Percentiles rank a stretch among this genome's conserved stretches.
phyloP scores from a whole-genome alignment of 1,139 yeast genomes.

The Magnusiomyces tetraspermus region DNA sequence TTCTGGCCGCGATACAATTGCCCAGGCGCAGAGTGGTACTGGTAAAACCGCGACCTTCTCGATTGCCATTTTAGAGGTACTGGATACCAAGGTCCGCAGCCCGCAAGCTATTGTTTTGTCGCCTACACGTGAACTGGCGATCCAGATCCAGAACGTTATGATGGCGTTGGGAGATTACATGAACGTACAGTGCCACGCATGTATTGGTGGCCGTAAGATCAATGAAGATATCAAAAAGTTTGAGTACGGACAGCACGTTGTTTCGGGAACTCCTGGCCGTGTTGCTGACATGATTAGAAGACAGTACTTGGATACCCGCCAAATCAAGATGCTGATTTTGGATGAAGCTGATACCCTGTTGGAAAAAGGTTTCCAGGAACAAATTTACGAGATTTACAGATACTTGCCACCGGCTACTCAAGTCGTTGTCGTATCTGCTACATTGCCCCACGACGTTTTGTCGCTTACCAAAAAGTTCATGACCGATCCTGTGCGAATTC shows the following conservation, averaged over 20 bases:
- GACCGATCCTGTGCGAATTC: conserved; percentile 94
- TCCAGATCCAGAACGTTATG: conserved; percentile 95
- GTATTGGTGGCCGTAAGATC: conserved; percentile 96
- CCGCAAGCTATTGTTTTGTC: conserved; percentile 84
- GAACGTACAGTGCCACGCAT: conserved; percentile 91
- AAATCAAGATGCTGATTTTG: conserved; percentile 91
- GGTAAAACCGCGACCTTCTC: conserved; percentile 99
- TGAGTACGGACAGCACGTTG: conserved; percentile 88
- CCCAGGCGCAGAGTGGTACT: conserved; percentile 99
- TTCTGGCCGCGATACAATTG: conserved; percentile 93
- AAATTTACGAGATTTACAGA: conserved; percentile 93
- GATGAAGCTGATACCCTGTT: conserved; percentile 99
- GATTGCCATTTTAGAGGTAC: conserved; percentile 91
- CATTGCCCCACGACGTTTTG: conserved; percentile 95
- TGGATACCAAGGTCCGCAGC: conserved; percentile 42
- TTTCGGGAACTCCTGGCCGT: conserved; percentile 99
- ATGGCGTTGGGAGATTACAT: conserved; percentile 89
- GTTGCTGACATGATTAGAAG: conserved; percentile 96
- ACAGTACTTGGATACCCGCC: conserved; percentile 79
- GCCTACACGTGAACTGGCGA: conserved; percentile 98
- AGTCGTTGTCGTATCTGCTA: conserved; percentile 93
- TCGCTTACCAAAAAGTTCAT: conserved; percentile 95
- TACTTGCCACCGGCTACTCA: conserved; percentile 90
- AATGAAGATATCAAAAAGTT: conserved; percentile 88
- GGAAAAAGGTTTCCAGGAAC: conserved; percentile 94